Percentiles rank a stretch among this genome's conserved stretches.
phyloP scores from a whole-genome alignment of 2,329 filamentous ascomycete species.

The Aspergillus quadricinctus region DNA sequence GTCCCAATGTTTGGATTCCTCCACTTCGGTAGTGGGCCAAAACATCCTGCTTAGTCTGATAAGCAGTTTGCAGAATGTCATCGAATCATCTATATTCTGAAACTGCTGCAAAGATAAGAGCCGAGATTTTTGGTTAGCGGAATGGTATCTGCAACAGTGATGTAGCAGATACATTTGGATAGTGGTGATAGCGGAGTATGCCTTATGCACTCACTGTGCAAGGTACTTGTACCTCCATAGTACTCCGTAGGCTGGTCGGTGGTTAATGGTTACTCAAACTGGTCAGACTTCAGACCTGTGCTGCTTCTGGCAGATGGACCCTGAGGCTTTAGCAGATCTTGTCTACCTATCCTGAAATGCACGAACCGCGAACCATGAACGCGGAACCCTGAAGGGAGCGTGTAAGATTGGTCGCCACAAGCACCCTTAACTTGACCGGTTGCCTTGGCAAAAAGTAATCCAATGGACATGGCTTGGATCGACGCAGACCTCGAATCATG shows the following conservation, averaged over 20 bases:
- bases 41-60: too few species aligned
- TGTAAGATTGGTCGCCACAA: background rate
- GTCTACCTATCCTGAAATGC: too few species aligned
- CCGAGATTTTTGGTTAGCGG: too few species aligned
- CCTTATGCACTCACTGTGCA: background rate
- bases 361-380: background rate
- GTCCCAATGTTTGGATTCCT: too few species aligned
- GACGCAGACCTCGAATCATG: background rate
- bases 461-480: background rate
- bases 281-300: background rate
- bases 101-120: too few species aligned
- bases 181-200: background rate
- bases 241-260: background rate
- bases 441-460: background rate
- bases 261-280: background rate
- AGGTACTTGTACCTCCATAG: background rate
- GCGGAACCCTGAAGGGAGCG: background rate
- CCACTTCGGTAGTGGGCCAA: too few species aligned
- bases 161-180: too few species aligned
- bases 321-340: background rate
- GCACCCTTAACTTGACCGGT: background rate
- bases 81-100: too few species aligned
- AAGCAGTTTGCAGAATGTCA: too few species aligned
- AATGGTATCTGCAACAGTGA: too few species aligned
- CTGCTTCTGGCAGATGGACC: background rate